Conservation (phyloP, 768 basidiomycete species). For the Termitomyces sp. region DNA sequence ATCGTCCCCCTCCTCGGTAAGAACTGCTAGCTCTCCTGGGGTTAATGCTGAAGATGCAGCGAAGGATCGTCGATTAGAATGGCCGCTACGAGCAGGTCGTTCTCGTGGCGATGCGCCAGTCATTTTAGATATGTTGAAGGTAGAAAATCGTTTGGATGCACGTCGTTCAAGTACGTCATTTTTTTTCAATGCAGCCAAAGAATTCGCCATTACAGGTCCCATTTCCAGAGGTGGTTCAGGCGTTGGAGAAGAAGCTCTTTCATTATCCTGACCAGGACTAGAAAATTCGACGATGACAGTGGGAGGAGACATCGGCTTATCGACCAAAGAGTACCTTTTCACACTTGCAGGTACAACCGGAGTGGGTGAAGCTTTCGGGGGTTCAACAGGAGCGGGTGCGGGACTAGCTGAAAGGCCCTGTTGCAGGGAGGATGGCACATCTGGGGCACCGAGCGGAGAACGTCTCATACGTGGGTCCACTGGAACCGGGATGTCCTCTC, state of each 20-base stretch:
- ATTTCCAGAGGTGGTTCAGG: slow-evolving; percentile 31
- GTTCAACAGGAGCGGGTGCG: slow-evolving; percentile 4
- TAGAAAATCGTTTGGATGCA: slow-evolving; percentile 93
- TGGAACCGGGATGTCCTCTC: slow-evolving; percentile 11
- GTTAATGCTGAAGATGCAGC: slow-evolving; percentile 60
- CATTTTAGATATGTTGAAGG: slow-evolving; percentile 94
- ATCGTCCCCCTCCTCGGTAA: slow-evolving; percentile 67
- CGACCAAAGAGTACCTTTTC: slow-evolving; percentile 76
- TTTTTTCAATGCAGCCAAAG: slow-evolving; percentile 84
- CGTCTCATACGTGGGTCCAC: slow-evolving; percentile 6
- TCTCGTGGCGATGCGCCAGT: slow-evolving; percentile 51
- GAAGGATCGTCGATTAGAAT: slow-evolving; percentile 62
- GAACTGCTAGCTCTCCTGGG: slow-evolving; percentile 63
- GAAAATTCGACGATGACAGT: slow-evolving; percentile 48
- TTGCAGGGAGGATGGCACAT: slow-evolving; percentile 2
- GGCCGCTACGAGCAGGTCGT: slow-evolving; percentile 37
- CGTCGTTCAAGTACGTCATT: slow-evolving; percentile 83
- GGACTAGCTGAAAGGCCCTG: slow-evolving; percentile 2
- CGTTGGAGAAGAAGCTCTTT: slow-evolving; percentile 30
- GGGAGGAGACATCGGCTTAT: slow-evolving; percentile 49
- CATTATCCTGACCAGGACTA: slow-evolving; percentile 33
- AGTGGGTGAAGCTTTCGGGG: slow-evolving; percentile 20
- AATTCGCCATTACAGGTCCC: slow-evolving; percentile 65
- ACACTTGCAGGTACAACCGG: slow-evolving; percentile 57
- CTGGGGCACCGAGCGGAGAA: slow-evolving; percentile 3